Conservation (phyloP, 2,329 filamentous ascomycete genomes). For the Keithomyces neogunnii region DNA sequence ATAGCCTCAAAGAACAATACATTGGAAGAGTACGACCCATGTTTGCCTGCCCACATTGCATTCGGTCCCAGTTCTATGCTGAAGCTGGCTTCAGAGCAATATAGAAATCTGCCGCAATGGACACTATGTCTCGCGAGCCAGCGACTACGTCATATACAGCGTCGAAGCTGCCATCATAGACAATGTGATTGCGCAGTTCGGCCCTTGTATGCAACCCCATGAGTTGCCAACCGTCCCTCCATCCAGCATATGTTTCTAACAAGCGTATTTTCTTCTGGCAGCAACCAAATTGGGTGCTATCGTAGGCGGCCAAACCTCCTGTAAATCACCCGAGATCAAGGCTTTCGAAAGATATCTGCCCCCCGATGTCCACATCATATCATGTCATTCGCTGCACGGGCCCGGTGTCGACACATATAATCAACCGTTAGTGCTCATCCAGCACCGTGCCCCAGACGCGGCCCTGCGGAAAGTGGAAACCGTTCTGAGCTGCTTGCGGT, state of each 20-base stretch:
- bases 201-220: constrained; percentile 61
- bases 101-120: constrained; percentile 90
- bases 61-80: constrained; percentile 28
- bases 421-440: constrained; percentile 88
- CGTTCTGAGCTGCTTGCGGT: constrained; percentile 75
- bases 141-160: constrained; percentile 98
- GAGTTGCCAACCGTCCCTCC: neutral
- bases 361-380: constrained; percentile 82
- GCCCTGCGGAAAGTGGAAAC: constrained; percentile 71
- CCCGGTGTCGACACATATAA: constrained; percentile 80
- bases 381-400: constrained; percentile 93
- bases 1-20: constrained; percentile 74
- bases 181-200: constrained; percentile 77
- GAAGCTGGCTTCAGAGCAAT: constrained; percentile 52
- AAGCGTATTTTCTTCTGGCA: constrained; percentile 26
- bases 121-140: constrained; percentile 87
- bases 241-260: constrained; percentile 3
- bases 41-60: constrained; percentile 9
- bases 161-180: constrained; percentile 92
- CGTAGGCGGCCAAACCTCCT: constrained; percentile 95
- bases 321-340: constrained; percentile 91
- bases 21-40: constrained; percentile 64
- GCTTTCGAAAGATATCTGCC: constrained; percentile 89
- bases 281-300: constrained; percentile 93
- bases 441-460: constrained; percentile 75